Conservation (phyloP, 1,284 basidiomycete species). For the Microbotryum intermedium region DNA sequence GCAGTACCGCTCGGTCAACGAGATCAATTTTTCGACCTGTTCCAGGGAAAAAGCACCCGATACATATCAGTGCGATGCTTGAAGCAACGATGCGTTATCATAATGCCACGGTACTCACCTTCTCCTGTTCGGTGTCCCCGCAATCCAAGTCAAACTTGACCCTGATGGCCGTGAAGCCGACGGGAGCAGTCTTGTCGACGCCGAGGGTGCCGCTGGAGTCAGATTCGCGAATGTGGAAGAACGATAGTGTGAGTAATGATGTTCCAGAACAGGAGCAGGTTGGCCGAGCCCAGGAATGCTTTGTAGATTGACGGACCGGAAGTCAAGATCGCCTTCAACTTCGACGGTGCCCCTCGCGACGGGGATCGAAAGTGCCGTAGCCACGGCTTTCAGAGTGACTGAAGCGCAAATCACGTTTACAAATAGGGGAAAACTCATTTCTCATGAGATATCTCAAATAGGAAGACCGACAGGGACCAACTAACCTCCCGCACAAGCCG, state of each 20-base stretch:
- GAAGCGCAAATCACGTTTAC: background rate
- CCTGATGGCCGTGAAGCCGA: slow-evolving; percentile 16
- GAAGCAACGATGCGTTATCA: background rate
- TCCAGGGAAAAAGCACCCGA: background rate
- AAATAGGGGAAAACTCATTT: no score
- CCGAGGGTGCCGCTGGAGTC: slow-evolving; percentile 10
- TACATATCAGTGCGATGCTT: background rate
- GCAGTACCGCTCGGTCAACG: slow-evolving; percentile 21
- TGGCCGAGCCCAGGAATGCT: background rate
- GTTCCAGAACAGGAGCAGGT: background rate
- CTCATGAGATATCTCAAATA: background rate
- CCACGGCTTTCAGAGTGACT: slow-evolving; percentile 17
- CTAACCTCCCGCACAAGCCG: slow-evolving; percentile 14
- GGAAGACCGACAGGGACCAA: background rate
- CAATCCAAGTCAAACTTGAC: slow-evolving; percentile 19
- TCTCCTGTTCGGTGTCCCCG: slow-evolving; percentile 3
- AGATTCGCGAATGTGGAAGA: no score
- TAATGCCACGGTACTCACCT: background rate
- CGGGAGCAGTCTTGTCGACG: slow-evolving; percentile 10
- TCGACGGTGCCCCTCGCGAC: slow-evolving; percentile 1
- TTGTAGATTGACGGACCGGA: background rate
- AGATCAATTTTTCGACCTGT: slow-evolving; percentile 14
- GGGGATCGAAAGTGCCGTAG: slow-evolving; percentile 10
- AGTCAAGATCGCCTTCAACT: slow-evolving; percentile 13
- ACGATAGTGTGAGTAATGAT: background rate